phyloP scores from a whole-genome alignment of 805 yeast species.

The Starmera amethionina region DNA sequence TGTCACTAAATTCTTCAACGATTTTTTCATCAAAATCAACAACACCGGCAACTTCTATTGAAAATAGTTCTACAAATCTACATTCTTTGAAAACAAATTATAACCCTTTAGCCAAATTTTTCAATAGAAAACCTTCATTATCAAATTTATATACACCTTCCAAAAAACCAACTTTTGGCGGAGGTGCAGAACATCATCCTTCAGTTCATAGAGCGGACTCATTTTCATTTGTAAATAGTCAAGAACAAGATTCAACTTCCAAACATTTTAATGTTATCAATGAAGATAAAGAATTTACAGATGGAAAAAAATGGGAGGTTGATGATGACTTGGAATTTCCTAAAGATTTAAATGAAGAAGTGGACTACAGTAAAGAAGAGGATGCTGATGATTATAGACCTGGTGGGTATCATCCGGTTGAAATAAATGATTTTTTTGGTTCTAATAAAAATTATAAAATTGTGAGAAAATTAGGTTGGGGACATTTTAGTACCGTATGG shows the following conservation, averaged over 20 bases:
- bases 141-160: neutral
- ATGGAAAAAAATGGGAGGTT: neutral
- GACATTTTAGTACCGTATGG: constrained; percentile 70
- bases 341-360: constrained; percentile 1
- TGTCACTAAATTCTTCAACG: neutral
- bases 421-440: constrained; percentile 44
- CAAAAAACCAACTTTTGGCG: neutral
- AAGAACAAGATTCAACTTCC: neutral
- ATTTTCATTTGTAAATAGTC: constrained; percentile 2
- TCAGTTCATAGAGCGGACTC: constrained; percentile 8
- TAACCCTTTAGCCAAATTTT: no score
- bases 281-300: neutral
- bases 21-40: no score
- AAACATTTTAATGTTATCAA: neutral
- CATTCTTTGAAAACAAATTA: no score
- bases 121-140: no score
- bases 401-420: constrained; percentile 62
- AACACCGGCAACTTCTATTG: no score
- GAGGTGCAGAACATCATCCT: constrained; percentile 12
- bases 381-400: constrained; percentile 39
- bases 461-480: constrained; percentile 58
- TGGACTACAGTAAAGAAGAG: constrained; percentile 30
- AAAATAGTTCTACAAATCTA: no score
- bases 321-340: constrained; percentile 2
- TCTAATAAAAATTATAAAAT: constrained; percentile 33